Conservation (phyloP, 495 filamentous ascomycete genomes). For the Apiosordaria backusii region DNA sequence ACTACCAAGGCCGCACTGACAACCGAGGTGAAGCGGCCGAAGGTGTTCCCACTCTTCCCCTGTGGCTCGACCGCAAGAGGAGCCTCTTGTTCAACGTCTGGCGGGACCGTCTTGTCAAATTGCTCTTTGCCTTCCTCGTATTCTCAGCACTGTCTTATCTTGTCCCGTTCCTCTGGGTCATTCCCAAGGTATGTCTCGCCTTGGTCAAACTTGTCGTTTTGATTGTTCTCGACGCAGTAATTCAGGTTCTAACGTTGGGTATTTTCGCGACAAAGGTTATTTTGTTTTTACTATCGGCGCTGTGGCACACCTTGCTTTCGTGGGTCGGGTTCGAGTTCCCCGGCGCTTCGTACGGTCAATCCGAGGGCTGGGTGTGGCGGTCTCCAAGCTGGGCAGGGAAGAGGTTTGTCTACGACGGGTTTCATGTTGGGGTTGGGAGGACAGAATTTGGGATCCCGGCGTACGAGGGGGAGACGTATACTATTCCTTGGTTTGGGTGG, state of each 20-base stretch:
- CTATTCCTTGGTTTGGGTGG: neutral
- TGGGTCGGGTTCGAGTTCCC: neutral
- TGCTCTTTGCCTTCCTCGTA: neutral
- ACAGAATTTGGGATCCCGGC: neutral
- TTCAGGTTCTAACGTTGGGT: neutral
- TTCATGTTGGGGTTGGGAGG: too few species aligned
- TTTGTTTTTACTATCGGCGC: neutral
- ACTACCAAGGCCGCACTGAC: slow-evolving; percentile 29
- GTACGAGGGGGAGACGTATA: neutral
- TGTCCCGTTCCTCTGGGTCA: neutral
- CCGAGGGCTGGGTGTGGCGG: too few species aligned
- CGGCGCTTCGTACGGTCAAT: too few species aligned
- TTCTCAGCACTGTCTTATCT: neutral
- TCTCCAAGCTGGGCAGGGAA: too few species aligned
- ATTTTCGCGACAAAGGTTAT: neutral
- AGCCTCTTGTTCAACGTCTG: neutral
- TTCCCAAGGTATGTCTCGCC: neutral
- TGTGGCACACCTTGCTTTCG: neutral
- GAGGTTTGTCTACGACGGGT: too few species aligned
- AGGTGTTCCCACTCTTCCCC: slow-evolving; percentile 12
- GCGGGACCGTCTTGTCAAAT: neutral
- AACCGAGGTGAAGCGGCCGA: slow-evolving; percentile 9
- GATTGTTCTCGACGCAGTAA: neutral
- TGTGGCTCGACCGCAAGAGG: slow-evolving; percentile 8
- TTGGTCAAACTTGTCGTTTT: neutral